These are phyloP conservation scores for Passiflora organensis DNA, from an alignment of 345 rosid species.

Conservation along the genomic window DNA sequence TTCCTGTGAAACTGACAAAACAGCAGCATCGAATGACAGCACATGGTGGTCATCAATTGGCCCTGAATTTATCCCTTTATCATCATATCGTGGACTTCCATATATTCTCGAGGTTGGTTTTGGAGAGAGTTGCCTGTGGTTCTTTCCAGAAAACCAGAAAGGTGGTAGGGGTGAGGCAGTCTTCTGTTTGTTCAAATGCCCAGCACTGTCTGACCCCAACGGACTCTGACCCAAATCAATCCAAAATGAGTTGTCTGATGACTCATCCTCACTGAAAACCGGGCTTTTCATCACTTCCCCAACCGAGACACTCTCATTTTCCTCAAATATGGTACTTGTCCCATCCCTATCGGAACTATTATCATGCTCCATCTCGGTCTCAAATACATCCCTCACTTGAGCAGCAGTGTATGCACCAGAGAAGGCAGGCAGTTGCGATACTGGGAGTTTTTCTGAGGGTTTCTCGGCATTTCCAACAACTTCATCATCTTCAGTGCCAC, in stretches of 20 bases:
- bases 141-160: conserved; percentile 63
- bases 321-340: conserved; percentile 87
- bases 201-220: conserved; percentile 54
- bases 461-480: conserved; percentile 48
- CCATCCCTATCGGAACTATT: conserved; percentile 79
- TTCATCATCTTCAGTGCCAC: conserved; percentile 50
- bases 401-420: conserved; percentile 86
- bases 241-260: conserved; percentile 84
- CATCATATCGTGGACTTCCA: conserved; percentile 66
- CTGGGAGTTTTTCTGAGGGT: conserved; percentile 49
- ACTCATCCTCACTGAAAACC: conserved; percentile 92
- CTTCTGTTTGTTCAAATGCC: conserved; percentile 50
- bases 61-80: conserved; percentile 38
- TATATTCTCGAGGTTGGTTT: conserved; percentile 53
- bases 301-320: conserved; percentile 78
- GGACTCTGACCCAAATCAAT: conserved; percentile 98
- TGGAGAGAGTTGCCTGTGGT: conserved; percentile 54
- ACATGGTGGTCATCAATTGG: conserved; percentile 47
- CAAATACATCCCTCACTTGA: conserved; percentile 91
- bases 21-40: conserved; percentile 92
- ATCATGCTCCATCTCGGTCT: conserved; percentile 83
- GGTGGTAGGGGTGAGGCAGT: conserved; percentile 60
- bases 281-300: conserved; percentile 99
- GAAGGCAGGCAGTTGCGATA: conserved; percentile 77
- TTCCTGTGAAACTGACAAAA: conserved; percentile 83